A percentile compares a stretch with the other conserved stretches of the same genome.
These are phyloP conservation scores for Ascochyta koolunga DNA, from an alignment of 2,329 filamentous ascomycete species.

Conservation along the genomic window DNA sequence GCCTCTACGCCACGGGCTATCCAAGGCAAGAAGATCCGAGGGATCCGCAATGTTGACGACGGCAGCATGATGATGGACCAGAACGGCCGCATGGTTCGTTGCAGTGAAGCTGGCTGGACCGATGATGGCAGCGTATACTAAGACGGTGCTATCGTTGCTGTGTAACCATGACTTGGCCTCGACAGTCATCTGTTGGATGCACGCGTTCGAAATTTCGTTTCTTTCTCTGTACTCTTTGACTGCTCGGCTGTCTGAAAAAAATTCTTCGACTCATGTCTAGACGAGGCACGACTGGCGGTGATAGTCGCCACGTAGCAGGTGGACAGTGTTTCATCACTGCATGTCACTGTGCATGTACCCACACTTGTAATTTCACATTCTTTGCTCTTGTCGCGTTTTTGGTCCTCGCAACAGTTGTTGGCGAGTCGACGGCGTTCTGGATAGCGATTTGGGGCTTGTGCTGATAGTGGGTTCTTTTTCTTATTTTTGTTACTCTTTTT, in stretches of 20 bases:
- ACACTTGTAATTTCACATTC: background rate
- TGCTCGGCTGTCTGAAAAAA: constrained; percentile 19
- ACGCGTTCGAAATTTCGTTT: constrained; percentile 9
- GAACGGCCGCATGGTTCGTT: constrained; percentile 52
- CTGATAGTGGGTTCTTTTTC: constrained; percentile 10
- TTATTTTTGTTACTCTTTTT: constrained; percentile 7
- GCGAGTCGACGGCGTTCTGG: constrained; percentile 18
- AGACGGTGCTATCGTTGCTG: constrained; percentile 7
- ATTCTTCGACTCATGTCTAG: constrained; percentile 21
- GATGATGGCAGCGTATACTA: constrained; percentile 53
- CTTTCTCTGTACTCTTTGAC: constrained; percentile 7
- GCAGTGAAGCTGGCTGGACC: constrained; percentile 61
- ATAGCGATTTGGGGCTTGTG: constrained; percentile 3
- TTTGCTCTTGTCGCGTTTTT: constrained; percentile 4
- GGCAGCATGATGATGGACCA: constrained; percentile 49
- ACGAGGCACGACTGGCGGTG: constrained; percentile 24
- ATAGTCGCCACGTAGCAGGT: constrained; percentile 38
- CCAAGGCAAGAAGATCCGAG: constrained; percentile 47
- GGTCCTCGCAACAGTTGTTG: constrained; percentile 7
- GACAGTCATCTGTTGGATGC: background rate
- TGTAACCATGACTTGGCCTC: background rate
- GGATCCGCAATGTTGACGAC: constrained; percentile 55
- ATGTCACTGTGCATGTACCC: constrained; percentile 14
- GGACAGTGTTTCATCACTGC: constrained; percentile 9
- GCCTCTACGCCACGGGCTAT: constrained; percentile 40